Base-by-base conservation (phyloP, 2,329 filamentous ascomycete genomes). In the Colletotrichum somersetense region DNA sequence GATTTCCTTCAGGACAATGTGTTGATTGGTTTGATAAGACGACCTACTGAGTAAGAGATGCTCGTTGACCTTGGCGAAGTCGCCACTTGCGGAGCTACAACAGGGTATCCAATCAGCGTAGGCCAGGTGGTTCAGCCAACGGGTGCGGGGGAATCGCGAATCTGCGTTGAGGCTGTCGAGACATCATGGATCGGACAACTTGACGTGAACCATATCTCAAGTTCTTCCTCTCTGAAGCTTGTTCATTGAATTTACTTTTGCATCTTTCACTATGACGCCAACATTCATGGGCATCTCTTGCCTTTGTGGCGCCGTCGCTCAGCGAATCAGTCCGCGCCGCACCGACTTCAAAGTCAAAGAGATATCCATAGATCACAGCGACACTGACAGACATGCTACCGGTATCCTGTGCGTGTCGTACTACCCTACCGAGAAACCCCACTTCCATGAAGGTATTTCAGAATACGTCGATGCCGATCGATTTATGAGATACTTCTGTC, bases 371-470 rank as follows among this genome's bases (percentile, higher is more conserved):
- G 80, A 78, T 56, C 81, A 83, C 61, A 80, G 82, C 73, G 64
- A 77, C 46, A 65, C 75, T 1, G 81, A 79, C 38, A 77, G 80
- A 8, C 76, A 79, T 55, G 74, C 66, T 1, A 82, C 80, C 5
- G 83, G 83, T 6, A 68, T 81, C 1, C 76, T 85, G 2, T 85
- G 77, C 73, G 78, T 78, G 2, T 84, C 82, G 0, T 85, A 85
- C 62, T 74, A 77, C 18, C 76, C 77, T 3, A 78, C 85, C 20
- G 58, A 71, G 1, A 48, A 50, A 0, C 76, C 77, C 0, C 23
- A 18, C 1, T 12, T 76, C 0, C 48, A 40, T 2, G 16, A 65
- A 0, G 71, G 67, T 1, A 73, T 82, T 26, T 61, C 26, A 1
- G 66, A 35, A 14, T 74, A 75, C 20, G 11, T 40, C 14, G 26